Conservation (phyloP, 306 rosid genomes). For the Ceratonia siliqua region DNA sequence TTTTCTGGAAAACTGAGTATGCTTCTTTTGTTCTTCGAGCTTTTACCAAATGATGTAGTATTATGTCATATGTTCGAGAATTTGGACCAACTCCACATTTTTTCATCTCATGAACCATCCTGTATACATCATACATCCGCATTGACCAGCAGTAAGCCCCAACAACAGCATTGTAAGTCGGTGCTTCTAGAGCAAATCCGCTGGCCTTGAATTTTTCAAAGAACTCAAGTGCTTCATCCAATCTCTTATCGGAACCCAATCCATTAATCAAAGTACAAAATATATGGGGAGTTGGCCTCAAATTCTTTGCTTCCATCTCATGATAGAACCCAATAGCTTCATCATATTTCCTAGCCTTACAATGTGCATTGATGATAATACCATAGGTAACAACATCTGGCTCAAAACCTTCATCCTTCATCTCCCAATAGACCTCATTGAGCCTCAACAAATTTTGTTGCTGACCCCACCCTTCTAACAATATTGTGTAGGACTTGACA, state of each 20-base stretch:
- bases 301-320: conserved; percentile 56
- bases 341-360: conserved; percentile 62
- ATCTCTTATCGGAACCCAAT: conserved; percentile 73
- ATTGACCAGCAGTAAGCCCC: conserved; percentile 83
- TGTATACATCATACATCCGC: conserved; percentile 55
- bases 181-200: conserved; percentile 61
- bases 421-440: conserved; percentile 76
- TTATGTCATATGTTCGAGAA: conserved; percentile 73
- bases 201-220: conserved; percentile 51
- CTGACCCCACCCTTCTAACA: conserved; percentile 90
- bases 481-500: conserved; percentile 70
- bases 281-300: conserved; percentile 70
- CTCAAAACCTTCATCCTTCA: conserved; percentile 67
- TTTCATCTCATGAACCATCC: conserved; percentile 64
- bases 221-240: conserved; percentile 69
- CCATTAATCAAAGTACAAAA: conserved; percentile 81
- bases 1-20: conserved; percentile 56
- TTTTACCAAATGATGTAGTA: conserved; percentile 71
- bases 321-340: conserved; percentile 62
- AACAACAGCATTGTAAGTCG: conserved; percentile 83
- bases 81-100: conserved; percentile 64
- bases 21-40: conserved; percentile 63
- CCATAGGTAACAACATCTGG: conserved; percentile 82
- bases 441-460: conserved; percentile 62
- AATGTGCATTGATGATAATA: conserved; percentile 70